A percentile compares a stretch with the other conserved stretches of the same genome.
Conservation (phyloP, 2,329 filamentous ascomycete genomes). For the Emmonsia crescens region DNA sequence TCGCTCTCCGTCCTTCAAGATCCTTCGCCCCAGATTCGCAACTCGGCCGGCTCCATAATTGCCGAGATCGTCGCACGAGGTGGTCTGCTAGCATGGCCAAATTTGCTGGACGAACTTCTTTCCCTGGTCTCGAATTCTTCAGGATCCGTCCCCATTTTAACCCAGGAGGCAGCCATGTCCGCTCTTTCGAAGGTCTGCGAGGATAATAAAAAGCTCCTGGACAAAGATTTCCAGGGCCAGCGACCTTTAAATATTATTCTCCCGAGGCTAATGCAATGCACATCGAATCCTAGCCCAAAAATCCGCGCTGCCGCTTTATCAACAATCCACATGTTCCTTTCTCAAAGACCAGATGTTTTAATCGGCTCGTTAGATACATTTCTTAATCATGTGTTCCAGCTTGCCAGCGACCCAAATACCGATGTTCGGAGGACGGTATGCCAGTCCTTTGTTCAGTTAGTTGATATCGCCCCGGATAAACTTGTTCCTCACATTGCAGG, state of each 20-base stretch:
- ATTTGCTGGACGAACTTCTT: conserved; percentile 74
- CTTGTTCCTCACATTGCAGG: conserved; percentile 78
- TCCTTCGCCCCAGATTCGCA: conserved; percentile 68
- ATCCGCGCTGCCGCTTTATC: conserved; percentile 71
- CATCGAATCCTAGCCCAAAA: conserved; percentile 61
- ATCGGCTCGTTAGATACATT: conserved; percentile 70
- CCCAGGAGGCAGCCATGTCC: conserved; percentile 87
- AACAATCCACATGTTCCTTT: conserved; percentile 84
- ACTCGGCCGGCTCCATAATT: conserved; percentile 83
- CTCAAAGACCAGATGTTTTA: conserved; percentile 72
- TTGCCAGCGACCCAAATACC: conserved; percentile 63
- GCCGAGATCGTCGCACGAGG: conserved; percentile 80
- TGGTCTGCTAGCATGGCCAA: conserved; percentile 82
- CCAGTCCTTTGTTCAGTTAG: conserved; percentile 81
- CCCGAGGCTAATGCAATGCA: conserved; percentile 82
- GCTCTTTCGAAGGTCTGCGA: conserved; percentile 93
- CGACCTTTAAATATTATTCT: conserved; percentile 79
- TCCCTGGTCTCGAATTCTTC: conserved; percentile 62
- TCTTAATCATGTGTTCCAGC: conserved; percentile 68
- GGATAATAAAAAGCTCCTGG: conserved; percentile 78
- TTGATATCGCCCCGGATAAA: conserved; percentile 83
- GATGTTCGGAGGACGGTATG: conserved; percentile 91
- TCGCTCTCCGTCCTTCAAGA: conserved; percentile 74
- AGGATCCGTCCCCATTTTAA: conserved; percentile 56
- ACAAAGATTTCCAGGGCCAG: conserved; percentile 79